Percentiles rank a stretch among this genome's conserved stretches.
Evolutionary conservation across 192 early-diverging fungal genomes (phyloP).

Genomic region (Entomortierella lignicola): DNA sequence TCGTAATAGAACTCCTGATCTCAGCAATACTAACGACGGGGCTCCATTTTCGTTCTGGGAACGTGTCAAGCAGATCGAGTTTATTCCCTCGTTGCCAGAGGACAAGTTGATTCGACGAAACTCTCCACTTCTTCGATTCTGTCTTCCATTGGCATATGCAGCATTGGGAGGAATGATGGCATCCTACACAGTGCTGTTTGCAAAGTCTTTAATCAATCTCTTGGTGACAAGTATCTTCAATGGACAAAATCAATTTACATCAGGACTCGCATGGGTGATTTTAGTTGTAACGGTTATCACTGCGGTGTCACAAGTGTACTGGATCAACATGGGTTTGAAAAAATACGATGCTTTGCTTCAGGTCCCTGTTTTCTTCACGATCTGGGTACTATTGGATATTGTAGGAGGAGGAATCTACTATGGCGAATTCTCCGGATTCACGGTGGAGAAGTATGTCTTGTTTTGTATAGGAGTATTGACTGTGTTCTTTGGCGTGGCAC

Average conservation of each 20-base stretch:
- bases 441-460: slow-evolving; percentile 68
- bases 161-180: slow-evolving; percentile 82
- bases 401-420: slow-evolving; percentile 86
- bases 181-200: slow-evolving; percentile 81
- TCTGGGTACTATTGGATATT: slow-evolving; percentile 87
- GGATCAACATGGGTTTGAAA: slow-evolving; percentile 85
- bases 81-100: slow-evolving; percentile 57
- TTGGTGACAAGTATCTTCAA: slow-evolving; percentile 72
- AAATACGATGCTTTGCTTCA: slow-evolving; percentile 86
- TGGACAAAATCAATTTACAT: slow-evolving; percentile 80
- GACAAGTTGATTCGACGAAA: slow-evolving; percentile 57
- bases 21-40: not conserved
- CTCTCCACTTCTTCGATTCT: slow-evolving; percentile 62
- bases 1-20: slow-evolving; percentile 3
- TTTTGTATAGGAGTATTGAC: slow-evolving; percentile 75
- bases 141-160: slow-evolving; percentile 79
- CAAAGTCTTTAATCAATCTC: slow-evolving; percentile 84
- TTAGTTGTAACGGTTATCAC: slow-evolving; percentile 78
- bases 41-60: slow-evolving; percentile 15
- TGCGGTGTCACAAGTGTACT: slow-evolving; percentile 83
- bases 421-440: slow-evolving; percentile 77
- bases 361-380: slow-evolving; percentile 84
- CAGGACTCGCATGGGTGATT: slow-evolving; percentile 73
- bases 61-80: slow-evolving; percentile 24
- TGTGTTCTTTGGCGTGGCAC: slow-evolving; percentile 79